Evolutionary conservation across 257 asterid species (phyloP), one percentile per base, ranked within the genome.

Genomic region (Scutellaria barbata): DNA sequence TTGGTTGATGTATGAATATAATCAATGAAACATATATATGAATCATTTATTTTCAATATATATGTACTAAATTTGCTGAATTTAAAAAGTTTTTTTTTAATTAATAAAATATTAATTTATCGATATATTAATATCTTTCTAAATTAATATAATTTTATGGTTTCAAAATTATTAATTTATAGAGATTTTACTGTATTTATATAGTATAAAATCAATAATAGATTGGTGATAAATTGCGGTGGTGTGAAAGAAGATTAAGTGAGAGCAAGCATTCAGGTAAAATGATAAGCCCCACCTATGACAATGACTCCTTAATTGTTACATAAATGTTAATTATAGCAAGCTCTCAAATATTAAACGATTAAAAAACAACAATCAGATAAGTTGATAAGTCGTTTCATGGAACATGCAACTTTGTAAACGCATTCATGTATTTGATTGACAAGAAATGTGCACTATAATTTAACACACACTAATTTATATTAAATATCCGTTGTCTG

Each of bases 401-500:
- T n/a, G 20, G 6, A 45, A 35, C n/a, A 71, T 50, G 30, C 57
- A 41, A 18, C 17, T 30, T 30, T 42, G 74, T 41, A 22, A 8
- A 42, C 55, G 22, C 17, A 39, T 20, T 52, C 40, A 9, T 39
- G 4, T 6, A 42, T 30, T 30, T 10, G 43, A 20, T 69, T 69
- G 74, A 59, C 60, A 59, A 59, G 25, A 58, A 59, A 17, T 59
- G 68, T 25, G 68, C 45, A 57, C 58, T 25, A 70, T 8, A 45
- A 71, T 46, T 35, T 70, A 35, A 1, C 8, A 14, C 30, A 30
- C 17, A 22, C 10, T 22, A 17, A 41, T 39, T 30, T 30, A 30
- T 2, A 30, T 30, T 30, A 30, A 30, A 30, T 30, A 30, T 4
- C 0, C 5, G 35, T 30, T 25, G 20, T 63, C n/a, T 30, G 46